Conservation (phyloP, 805 yeast genomes). For the Saccharomycopsis vini region DNA sequence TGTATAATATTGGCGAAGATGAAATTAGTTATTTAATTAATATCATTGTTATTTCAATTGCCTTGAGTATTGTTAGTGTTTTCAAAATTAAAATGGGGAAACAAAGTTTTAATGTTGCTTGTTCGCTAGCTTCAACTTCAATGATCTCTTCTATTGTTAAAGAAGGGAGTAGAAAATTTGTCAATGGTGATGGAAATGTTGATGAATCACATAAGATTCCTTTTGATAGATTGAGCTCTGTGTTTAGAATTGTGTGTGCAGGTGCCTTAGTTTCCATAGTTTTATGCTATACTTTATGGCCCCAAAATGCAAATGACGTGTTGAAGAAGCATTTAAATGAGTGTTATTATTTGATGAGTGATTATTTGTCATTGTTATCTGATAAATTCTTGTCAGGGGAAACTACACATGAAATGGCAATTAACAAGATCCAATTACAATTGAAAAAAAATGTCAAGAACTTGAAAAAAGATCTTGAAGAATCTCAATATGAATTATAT, state of each 20-base stretch:
- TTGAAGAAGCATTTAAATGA: conserved; percentile 41
- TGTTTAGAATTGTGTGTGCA: conserved; percentile 45
- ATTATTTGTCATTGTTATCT: conserved; percentile 23
- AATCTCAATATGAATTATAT: conserved; percentile 53
- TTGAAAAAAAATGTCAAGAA: conserved; percentile 34
- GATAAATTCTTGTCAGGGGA: conserved; percentile 43
- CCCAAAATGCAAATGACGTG: conserved; percentile 43
- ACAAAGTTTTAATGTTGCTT: conserved; percentile 72
- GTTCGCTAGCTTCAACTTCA: conserved; percentile 66
- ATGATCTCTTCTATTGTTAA: conserved; percentile 62
- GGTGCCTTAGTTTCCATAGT: conserved; percentile 56
- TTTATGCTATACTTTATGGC: conserved; percentile 58
- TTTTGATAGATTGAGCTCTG: conserved; percentile 40
- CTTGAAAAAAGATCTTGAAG: conserved; percentile 39
- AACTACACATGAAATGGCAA: conserved; percentile 32
- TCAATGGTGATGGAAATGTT: background rate
- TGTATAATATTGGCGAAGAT: conserved; percentile 37
- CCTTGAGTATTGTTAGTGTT: conserved; percentile 60
- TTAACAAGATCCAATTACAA: conserved; percentile 26
- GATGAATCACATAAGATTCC: conserved; percentile 42
- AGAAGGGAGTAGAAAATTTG: conserved; percentile 53
- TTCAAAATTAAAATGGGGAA: conserved; percentile 59
- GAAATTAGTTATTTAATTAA: conserved; percentile 44
- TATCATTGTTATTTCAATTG: conserved; percentile 41
- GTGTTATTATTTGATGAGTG: conserved; percentile 44